Evolutionary conservation across 129 eudicot species (phyloP).

Genomic region (Flaveria brownii): DNA sequence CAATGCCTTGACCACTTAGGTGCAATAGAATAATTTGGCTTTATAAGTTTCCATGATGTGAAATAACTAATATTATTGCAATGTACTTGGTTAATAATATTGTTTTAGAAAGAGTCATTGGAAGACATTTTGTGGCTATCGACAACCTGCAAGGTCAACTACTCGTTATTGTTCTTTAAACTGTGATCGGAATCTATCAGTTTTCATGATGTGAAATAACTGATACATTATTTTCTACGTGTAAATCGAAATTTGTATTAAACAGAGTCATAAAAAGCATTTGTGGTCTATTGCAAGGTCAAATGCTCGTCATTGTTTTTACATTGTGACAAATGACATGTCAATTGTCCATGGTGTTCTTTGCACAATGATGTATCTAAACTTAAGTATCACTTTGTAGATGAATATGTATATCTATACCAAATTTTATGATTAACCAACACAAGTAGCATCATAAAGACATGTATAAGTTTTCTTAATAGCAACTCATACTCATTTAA

Average conservation of each 20-base stretch:
- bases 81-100: background rate
- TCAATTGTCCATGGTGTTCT: background rate
- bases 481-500: too few relatives aligned
- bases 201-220: too few relatives aligned
- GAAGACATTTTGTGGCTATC: background rate
- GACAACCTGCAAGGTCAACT: constrained; percentile 17
- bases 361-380: background rate
- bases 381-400: background rate
- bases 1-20: background rate
- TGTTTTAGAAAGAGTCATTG: background rate
- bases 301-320: background rate
- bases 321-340: constrained; percentile 19
- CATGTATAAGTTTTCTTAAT: too few relatives aligned
- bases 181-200: too few relatives aligned
- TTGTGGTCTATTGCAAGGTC: too few relatives aligned
- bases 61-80: background rate
- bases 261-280: too few relatives aligned
- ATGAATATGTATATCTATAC: too few relatives aligned
- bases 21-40: background rate
- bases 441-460: too few relatives aligned
- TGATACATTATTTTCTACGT: too few relatives aligned
- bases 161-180: background rate
- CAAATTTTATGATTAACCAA: too few relatives aligned
- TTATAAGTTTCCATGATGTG: background rate
- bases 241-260: too few relatives aligned